These are phyloP conservation scores for Acrodontium crateriforme DNA, from an alignment of 2,329 filamentous ascomycete genomes.

Conservation along the genomic window DNA sequence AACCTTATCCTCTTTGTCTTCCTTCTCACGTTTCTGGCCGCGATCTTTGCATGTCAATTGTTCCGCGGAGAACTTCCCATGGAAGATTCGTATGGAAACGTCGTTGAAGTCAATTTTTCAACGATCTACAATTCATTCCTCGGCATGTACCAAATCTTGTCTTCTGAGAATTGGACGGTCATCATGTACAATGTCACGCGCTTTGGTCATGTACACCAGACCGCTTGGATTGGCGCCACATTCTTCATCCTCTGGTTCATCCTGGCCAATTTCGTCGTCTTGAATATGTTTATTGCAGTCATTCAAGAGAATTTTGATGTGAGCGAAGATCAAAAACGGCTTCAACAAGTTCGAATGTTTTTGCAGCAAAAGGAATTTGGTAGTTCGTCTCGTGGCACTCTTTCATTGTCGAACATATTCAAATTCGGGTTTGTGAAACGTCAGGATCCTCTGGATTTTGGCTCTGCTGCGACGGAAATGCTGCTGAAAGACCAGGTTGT, in stretches of 20 bases:
- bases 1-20: conserved; percentile 97
- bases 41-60: conserved; percentile 85
- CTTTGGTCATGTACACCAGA: conserved; percentile 49
- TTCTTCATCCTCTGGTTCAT: conserved; percentile 96
- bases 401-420: conserved; percentile 55
- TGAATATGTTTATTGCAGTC: conserved; percentile 99
- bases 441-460: conserved; percentile 81
- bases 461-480: conserved; percentile 87
- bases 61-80: conserved; percentile 72
- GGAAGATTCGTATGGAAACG: conserved; percentile 44
- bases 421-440: conserved; percentile 48
- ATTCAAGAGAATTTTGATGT: conserved; percentile 99
- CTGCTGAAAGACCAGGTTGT: conserved; percentile 92
- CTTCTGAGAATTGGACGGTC: conserved; percentile 88
- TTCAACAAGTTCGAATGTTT: conserved; percentile 93
- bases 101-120: conserved; percentile 62
- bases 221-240: conserved; percentile 82
- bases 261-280: conserved; percentile 80
- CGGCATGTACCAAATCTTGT: conserved; percentile 94
- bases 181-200: conserved; percentile 73
- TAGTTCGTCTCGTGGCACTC: conserved; percentile 49
- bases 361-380: conserved; percentile 80
- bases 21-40: conserved; percentile 81
- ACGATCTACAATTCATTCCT: conserved; percentile 93
- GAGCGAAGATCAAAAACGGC: conserved; percentile 90